These are phyloP conservation scores for Rhododendron ovatum DNA, from an alignment of 148 eudicot genomes.

Conservation along the genomic window DNA sequence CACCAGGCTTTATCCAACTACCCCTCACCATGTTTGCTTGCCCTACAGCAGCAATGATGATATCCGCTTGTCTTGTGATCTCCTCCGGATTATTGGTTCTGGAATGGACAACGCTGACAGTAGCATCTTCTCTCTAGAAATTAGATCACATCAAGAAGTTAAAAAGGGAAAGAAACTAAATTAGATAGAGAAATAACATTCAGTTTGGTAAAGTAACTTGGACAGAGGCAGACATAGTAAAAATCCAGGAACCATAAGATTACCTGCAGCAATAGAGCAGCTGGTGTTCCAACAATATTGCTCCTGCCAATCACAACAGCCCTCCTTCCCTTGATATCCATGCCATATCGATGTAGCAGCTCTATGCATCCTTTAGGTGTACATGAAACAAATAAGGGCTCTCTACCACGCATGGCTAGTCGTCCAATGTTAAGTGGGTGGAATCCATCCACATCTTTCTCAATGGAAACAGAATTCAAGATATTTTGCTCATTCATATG, in stretches of 20 bases:
- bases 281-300: slow-evolving; percentile 93
- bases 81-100: slow-evolving; percentile 81
- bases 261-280: slow-evolving; percentile 71
- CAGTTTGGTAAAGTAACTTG: no score
- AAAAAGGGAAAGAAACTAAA: no score
- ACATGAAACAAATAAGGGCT: slow-evolving; percentile 89
- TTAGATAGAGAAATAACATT: no score
- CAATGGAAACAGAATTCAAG: slow-evolving; percentile 18
- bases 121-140: slow-evolving; percentile 81
- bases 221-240: no score
- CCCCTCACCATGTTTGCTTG: slow-evolving; percentile 88
- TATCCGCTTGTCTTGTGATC: slow-evolving; percentile 81
- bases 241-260: no score
- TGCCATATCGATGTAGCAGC: slow-evolving; percentile 71
- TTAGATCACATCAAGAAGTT: no score
- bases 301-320: slow-evolving; percentile 97
- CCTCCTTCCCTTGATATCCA: slow-evolving; percentile 71
- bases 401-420: slow-evolving; percentile 88
- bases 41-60: slow-evolving; percentile 84
- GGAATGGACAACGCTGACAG: slow-evolving; percentile 84
- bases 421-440: slow-evolving; percentile 85
- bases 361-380: slow-evolving; percentile 96
- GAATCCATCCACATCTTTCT: slow-evolving; percentile 92
- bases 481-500: slow-evolving; percentile 83
- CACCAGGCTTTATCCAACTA: slow-evolving; percentile 91